phyloP scores from a whole-genome alignment of 345 rosid genomes.

The Combretum micranthum region DNA sequence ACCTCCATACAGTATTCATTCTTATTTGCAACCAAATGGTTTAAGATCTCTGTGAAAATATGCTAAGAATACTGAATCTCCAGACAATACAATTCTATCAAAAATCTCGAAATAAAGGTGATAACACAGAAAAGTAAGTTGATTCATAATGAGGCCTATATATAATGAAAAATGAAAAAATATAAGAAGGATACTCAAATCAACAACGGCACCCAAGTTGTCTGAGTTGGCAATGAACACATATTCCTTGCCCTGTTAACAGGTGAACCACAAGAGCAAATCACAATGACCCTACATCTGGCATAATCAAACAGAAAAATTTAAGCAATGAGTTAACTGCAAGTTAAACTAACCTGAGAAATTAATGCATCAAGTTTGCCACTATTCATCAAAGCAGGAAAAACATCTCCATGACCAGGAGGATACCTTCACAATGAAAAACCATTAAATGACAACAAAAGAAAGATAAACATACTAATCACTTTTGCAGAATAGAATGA shows the following conservation, averaged over 20 bases:
- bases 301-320: not conserved
- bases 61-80: constrained; percentile 33
- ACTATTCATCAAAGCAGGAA: constrained; percentile 79
- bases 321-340: not conserved
- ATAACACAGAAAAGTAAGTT: constrained; percentile 9
- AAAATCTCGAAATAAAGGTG: not conserved
- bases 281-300: too few species aligned
- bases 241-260: constrained; percentile 82
- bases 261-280: constrained; percentile 3
- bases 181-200: constrained; percentile 70
- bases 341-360: constrained; percentile 47
- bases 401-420: constrained; percentile 98
- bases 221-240: constrained; percentile 93
- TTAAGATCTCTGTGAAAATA: constrained; percentile 62
- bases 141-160: constrained; percentile 13
- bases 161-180: not conserved
- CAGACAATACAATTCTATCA: constrained; percentile 9
- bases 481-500: not conserved
- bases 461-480: not conserved
- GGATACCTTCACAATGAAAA: constrained; percentile 56
- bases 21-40: constrained; percentile 77
- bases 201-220: constrained; percentile 91
- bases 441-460: not conserved
- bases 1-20: constrained; percentile 96
- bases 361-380: constrained; percentile 85